Conservation (phyloP, 139 green algal genomes). For the Edaphochlamys debaryana region DNA sequence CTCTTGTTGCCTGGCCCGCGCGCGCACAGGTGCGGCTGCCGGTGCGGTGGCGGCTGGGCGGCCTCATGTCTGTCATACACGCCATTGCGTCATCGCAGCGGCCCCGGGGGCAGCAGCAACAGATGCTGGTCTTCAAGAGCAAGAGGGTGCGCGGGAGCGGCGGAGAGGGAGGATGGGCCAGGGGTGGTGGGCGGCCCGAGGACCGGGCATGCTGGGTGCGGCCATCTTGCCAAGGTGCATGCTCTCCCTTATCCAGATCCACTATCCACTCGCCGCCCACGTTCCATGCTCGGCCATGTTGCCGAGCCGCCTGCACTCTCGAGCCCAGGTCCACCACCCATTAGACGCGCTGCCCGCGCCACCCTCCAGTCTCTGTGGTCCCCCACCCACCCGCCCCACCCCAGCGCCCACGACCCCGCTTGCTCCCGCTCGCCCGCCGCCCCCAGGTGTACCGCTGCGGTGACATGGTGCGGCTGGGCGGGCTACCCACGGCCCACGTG, state of each 20-base stretch:
- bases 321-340: too few relatives aligned
- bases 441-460: neutral
- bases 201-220: too few relatives aligned
- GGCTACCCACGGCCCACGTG: neutral
- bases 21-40: neutral
- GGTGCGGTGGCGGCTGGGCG: neutral
- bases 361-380: neutral
- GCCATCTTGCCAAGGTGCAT: too few relatives aligned
- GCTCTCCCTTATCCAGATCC: neutral
- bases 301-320: neutral
- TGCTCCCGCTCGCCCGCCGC: neutral
- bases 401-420: neutral
- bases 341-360: too few relatives aligned
- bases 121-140: neutral
- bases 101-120: too few relatives aligned
- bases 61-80: neutral
- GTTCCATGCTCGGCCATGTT: neutral
- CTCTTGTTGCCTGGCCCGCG: neutral
- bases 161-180: too few relatives aligned
- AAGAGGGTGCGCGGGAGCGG: neutral
- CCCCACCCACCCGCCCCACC: too few relatives aligned
- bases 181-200: too few relatives aligned
- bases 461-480: neutral
- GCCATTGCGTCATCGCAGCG: neutral
- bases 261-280: neutral